Evolutionary conservation across 2,329 filamentous ascomycete genomes (phyloP), one percentile per base, ranked within the genome.

Genomic region (Fusarium avenaceum): DNA sequence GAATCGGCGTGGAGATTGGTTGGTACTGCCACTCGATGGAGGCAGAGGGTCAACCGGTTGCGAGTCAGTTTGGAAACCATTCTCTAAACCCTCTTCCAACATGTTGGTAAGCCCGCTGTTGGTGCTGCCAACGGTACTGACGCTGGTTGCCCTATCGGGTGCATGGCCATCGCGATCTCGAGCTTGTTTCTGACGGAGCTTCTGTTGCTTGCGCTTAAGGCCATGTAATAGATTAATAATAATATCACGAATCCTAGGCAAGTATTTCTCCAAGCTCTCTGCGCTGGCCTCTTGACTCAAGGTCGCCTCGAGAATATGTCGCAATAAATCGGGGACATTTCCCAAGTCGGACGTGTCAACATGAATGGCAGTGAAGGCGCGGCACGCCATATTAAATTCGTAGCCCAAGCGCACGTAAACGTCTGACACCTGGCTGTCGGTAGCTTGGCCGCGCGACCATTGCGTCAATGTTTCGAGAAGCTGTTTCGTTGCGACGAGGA

Each of bases 301-400:
- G 2, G 96, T 99, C 58, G 97, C 92, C 80, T 99, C 96, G 55
- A 99, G 87, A 58, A 99, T 98, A 62, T 90, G 90, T 73, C 96
- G 90, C 67, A 99, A 82, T 61, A 94, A 84, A 78, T 99, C 96
- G 7, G 96, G 96, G 4, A 99, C 96, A 72, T 97, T 97, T 58
- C 96, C 96, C 14, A 99, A 85, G 78, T 99, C 96, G 26, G 89
- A 88, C 2, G 94, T 97, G 75, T 99, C 96, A 67, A 99, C 96
- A 65, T 96, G 96, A 75, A 99, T 99, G 60, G 94, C 93, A 74
- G 93, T 93, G 80, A 99, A 99, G 65, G 96, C 95, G 57, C 96
- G 91, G 79, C 95, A 98, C 28, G 96, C 96, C 83, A 99, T 96
- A 81, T 99, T 99, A 86, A 99, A 99, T 80, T 99, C 96, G 81